Percentiles rank a stretch among this genome's conserved stretches.
Conservation (phyloP, 495 filamentous ascomycete species). For the Massariosphaeria phaeospora region DNA sequence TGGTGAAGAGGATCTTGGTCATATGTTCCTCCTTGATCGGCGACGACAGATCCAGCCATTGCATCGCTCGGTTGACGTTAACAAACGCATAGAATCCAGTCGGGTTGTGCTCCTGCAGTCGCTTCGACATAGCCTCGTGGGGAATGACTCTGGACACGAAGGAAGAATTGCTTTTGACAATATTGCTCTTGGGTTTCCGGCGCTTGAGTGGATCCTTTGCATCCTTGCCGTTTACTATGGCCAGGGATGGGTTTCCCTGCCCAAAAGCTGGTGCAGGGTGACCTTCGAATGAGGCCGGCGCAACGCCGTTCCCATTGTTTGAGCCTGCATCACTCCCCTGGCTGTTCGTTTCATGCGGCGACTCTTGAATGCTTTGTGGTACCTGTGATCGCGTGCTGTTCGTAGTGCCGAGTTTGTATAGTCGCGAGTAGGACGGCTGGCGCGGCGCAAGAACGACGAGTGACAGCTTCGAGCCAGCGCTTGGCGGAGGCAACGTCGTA, state of each 20-base stretch:
- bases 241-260: constrained; percentile 74
- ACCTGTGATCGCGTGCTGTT: constrained; percentile 43
- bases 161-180: constrained; percentile 94
- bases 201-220: constrained; percentile 73
- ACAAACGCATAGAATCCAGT: constrained; percentile 87
- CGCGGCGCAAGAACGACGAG: constrained; percentile 62
- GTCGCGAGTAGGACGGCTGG: constrained; percentile 53
- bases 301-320: constrained; percentile 35
- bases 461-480: constrained; percentile 80
- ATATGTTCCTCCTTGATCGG: constrained; percentile 70
- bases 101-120: constrained; percentile 67
- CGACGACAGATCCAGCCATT: constrained; percentile 71
- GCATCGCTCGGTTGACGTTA: constrained; percentile 89
- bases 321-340: constrained; percentile 34
- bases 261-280: constrained; percentile 65
- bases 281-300: constrained; percentile 22
- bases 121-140: constrained; percentile 72
- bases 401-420: constrained; percentile 47
- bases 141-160: constrained; percentile 94
- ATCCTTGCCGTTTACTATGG: constrained; percentile 42
- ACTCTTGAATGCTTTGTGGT: constrained; percentile 42
- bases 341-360: constrained; percentile 35
- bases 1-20: constrained; percentile 93
- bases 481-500: constrained; percentile 73
- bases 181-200: constrained; percentile 93